A percentile compares a stretch with the other conserved stretches of the same genome.
These are phyloP conservation scores for Dysphania ambrosioides DNA, from an alignment of 148 eudicot species.

Conservation along the genomic window DNA sequence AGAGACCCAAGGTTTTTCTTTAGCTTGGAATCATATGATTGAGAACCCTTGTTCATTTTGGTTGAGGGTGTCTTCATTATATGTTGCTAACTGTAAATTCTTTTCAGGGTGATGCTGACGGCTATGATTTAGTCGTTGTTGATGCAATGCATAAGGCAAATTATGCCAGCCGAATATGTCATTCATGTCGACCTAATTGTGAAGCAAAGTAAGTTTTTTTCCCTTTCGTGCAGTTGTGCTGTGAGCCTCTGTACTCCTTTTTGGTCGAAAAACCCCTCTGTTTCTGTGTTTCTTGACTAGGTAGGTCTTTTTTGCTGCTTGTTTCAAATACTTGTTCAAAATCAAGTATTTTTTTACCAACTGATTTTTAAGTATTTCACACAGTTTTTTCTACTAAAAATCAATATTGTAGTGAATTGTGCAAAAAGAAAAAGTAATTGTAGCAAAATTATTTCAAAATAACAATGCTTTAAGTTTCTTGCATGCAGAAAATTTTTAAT, in stretches of 20 bases:
- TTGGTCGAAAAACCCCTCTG: not conserved
- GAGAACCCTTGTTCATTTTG: not conserved
- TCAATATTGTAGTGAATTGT: no score
- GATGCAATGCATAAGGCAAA: constrained; percentile 99
- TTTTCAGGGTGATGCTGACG: constrained; percentile 96
- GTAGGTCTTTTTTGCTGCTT: not conserved
- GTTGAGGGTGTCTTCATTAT: not conserved
- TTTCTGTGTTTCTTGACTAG: not conserved
- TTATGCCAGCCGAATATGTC: constrained; percentile 97
- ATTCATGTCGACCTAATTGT: constrained; percentile 96
- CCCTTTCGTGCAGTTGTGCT: not conserved
- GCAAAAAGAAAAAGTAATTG: no score
- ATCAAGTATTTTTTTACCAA: no score
- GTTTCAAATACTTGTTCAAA: not conserved
- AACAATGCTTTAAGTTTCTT: no score
- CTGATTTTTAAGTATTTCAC: no score
- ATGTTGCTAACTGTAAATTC: constrained; percentile 8
- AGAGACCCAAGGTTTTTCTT: constrained; percentile 83
- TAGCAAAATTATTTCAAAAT: no score
- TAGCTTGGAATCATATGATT: not conserved
- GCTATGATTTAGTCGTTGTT: constrained; percentile 94
- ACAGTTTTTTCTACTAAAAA: no score
- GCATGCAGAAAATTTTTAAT: no score
- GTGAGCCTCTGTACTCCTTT: no score
- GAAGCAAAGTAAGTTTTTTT: constrained; percentile 81